A percentile compares a stretch with the other conserved stretches of the same genome.
phyloP scores from a whole-genome alignment of 2,329 filamentous ascomycete genomes.

The Camptophora hylomeconis region DNA sequence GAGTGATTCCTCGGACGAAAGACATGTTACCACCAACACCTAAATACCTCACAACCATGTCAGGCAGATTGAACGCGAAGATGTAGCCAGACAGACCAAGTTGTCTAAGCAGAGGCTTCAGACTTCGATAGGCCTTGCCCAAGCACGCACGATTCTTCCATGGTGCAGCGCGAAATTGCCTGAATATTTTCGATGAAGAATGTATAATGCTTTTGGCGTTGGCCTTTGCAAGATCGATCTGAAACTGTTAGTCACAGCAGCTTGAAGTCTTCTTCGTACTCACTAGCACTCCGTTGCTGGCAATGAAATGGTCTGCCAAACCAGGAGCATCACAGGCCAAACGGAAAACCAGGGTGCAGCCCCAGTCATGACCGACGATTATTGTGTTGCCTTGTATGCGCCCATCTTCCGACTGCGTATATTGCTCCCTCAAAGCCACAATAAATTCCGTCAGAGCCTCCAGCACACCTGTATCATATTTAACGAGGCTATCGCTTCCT shows the following conservation, averaged over 20 bases:
- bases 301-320: constrained; percentile 42
- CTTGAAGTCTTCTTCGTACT: constrained; percentile 14
- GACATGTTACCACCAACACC: constrained; percentile 38
- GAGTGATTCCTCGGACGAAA: constrained; percentile 32
- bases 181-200: constrained; percentile 37
- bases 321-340: constrained; percentile 46
- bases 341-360: constrained; percentile 37
- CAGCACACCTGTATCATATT: constrained; percentile 38
- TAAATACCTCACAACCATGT: constrained; percentile 29
- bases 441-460: constrained; percentile 43
- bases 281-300: constrained; percentile 42
- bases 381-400: constrained; percentile 27
- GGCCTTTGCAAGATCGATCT: constrained; percentile 30
- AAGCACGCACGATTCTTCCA: constrained; percentile 31
- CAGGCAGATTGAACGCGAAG: constrained; percentile 40
- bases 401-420: constrained; percentile 27
- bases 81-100: constrained; percentile 39
- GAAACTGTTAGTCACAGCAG: constrained; percentile 2
- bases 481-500: constrained; percentile 39
- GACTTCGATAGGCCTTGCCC: constrained; percentile 28
- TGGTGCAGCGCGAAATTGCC: constrained; percentile 33
- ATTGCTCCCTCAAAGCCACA: constrained; percentile 35
- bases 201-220: constrained; percentile 29
- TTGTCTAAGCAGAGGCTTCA: constrained; percentile 38
- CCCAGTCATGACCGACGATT: constrained; percentile 44